phyloP scores from a whole-genome alignment of 1,284 basidiomycete species.

The Takashimella koratensis region DNA sequence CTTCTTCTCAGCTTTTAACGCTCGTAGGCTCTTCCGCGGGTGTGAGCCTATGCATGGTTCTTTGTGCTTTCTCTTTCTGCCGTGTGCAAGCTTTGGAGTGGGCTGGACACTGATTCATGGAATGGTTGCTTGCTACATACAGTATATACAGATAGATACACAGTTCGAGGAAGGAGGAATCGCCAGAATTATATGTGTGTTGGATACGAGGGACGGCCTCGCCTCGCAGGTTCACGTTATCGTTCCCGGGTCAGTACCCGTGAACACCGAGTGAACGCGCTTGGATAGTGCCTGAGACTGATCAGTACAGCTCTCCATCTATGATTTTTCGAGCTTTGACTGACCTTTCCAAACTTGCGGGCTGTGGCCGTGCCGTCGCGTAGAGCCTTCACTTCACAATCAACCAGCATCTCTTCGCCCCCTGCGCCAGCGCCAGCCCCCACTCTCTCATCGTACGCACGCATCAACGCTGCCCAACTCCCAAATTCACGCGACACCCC shows the following conservation, averaged over 20 bases:
- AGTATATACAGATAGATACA: too few relatives aligned
- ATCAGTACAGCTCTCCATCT: constrained; percentile 4
- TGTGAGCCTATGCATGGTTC: too few relatives aligned
- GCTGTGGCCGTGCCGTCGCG: constrained; percentile 32
- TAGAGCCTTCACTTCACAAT: constrained; percentile 34
- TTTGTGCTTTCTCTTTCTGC: too few relatives aligned
- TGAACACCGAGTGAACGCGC: constrained; percentile 21
- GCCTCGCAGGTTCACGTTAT: too few relatives aligned
- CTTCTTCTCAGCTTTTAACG: too few relatives aligned
- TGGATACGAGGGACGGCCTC: too few relatives aligned
- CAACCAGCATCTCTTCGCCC: constrained; percentile 30
- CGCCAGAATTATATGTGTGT: too few relatives aligned
- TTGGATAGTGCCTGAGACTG: constrained; percentile 27
- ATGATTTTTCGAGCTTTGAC: constrained; percentile 4
- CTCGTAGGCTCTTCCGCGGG: too few relatives aligned
- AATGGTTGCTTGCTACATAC: too few relatives aligned
- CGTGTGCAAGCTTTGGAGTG: too few relatives aligned
- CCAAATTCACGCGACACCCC: constrained; percentile 34
- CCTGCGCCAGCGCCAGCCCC: constrained; percentile 14
- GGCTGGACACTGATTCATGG: too few relatives aligned
- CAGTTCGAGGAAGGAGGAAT: too few relatives aligned
- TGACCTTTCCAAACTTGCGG: constrained; percentile 34
- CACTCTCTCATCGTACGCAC: constrained; percentile 31
- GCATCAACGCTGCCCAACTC: constrained; percentile 39
- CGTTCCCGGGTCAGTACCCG: neutral